Evolutionary conservation across 208 protist species (phyloP), one percentile per base, ranked within the genome.

Genomic region (Trypanosomatidae sp.): DNA sequence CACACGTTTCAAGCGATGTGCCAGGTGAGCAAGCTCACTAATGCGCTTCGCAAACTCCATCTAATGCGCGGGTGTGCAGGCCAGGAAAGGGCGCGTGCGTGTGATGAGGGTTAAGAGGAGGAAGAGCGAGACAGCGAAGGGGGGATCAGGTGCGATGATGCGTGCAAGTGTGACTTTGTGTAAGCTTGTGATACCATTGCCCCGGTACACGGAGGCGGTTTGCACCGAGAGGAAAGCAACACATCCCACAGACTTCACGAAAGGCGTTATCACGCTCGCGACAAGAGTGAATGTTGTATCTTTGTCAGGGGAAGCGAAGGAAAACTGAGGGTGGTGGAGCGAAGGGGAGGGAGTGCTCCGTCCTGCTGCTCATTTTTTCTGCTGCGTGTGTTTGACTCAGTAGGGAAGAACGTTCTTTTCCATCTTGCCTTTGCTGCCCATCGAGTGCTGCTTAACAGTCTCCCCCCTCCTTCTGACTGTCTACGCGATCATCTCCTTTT

Each of bases 41-140:
- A 80, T 71, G 62, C 69, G 75, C 41, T 53, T 72, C 8, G 69
- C 53, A 52, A 80, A 74, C 49, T 80, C 75, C 75, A 80, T 80
- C 25, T 8, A 25, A 3, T 28, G 46, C 33, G 15, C 10, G 66
- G 28, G 49, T 25, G 47, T 56, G 66, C 66, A 15, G 46, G 22
- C 10, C 22, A 44, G 30, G 30, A 17, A 44, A 44, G 15, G 19
- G 3, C 36, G 36, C 41, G 30, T 66, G 41, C 17, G n/a, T 52
- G 25, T 30, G 25, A 39, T 17, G 13, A 68, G 5, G 28, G 15
- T n/a, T 9, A 68, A 10, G 15, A 39, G 44, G 2, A 13, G 4
- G 41, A 28, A 50, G 62, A 50, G 9, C 4, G 25, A 41, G 17
- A 65, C 1, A 10, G 39, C 59, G 7, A 10, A 47, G 30, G 39